Percentiles rank a stretch among this genome's conserved stretches.
Conservation (phyloP, 257 asterid genomes). For the Eustoma russellianum region DNA sequence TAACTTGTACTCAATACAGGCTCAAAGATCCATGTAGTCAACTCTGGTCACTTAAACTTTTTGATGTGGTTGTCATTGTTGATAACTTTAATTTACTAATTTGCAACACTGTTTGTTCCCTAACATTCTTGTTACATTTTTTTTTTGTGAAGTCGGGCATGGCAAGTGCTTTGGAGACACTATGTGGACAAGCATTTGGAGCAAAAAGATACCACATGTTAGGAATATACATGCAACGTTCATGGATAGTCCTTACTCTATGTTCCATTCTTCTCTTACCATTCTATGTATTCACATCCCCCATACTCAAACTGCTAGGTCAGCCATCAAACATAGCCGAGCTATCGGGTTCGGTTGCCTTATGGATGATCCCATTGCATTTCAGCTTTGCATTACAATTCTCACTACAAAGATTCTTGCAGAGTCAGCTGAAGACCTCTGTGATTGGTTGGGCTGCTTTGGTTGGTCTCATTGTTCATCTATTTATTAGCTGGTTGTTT, state of each 20-base stretch:
- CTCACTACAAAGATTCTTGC: conserved; percentile 79
- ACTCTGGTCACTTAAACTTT: background rate
- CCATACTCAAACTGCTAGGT: conserved; percentile 52
- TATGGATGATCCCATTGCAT: conserved; percentile 63
- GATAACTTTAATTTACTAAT: background rate
- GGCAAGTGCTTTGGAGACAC: conserved; percentile 90
- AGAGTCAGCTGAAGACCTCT: conserved; percentile 70
- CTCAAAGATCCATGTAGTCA: too few species aligned
- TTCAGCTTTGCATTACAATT: conserved; percentile 57
- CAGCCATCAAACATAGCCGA: conserved; percentile 71
- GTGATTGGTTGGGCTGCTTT: conserved; percentile 51
- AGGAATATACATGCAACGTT: conserved; percentile 77
- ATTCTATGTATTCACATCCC: conserved; percentile 45
- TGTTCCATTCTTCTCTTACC: conserved; percentile 46
- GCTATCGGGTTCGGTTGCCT: conserved; percentile 53
- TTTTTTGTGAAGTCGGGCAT: conserved; percentile 46
- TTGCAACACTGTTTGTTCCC: background rate
- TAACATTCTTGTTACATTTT: background rate
- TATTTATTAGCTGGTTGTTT: conserved; percentile 42
- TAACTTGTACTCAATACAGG: too few species aligned
- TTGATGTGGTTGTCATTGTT: too few species aligned
- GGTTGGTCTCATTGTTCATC: conserved; percentile 32
- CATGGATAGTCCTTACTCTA: conserved; percentile 49
- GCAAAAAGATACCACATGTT: conserved; percentile 70
- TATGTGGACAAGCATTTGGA: conserved; percentile 91